Evolutionary conservation across 345 rosid species (phyloP), one percentile per base, ranked within the genome.

Genomic region (Lagerstroemia speciosa): DNA sequence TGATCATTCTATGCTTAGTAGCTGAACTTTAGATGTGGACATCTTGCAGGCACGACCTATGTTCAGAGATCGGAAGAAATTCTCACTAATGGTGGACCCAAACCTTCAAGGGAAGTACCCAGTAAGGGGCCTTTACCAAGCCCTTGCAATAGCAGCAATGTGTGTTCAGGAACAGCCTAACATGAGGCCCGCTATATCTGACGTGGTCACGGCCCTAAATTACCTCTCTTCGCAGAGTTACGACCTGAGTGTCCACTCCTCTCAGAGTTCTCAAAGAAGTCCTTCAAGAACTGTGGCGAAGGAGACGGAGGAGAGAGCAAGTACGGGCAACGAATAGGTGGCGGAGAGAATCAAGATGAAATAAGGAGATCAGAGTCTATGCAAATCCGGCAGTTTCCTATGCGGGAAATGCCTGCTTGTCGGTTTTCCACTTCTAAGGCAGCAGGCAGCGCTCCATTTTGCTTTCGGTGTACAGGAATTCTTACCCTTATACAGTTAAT

Each of bases 141-240:
- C 92, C 3, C 85, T 93, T 43, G 98, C 97, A 22, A 85, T 93
- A 6, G 85, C 98, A 52, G 97, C 98, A 40, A 90, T 93, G 97
- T 93, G 98, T 11, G 91, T 93, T 32, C 98, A 93, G 70, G 98
- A 93, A 62, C 91, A 90, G 76, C 93, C 98, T 14, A 84, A 78
- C 60, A 80, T 86, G 87, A 79, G 98, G 50, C 98, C 98, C 0
- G 82, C 72, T 24, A 86, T 85, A 71, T 76, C 85, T 1, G 96
- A 93, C 75, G 98, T 93, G 29, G 97, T 93, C 55, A 75, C 75
- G 73, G 98, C 98, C 32, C 82, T 93, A 62, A 81, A 75, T 77
- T 93, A 82, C 76, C 89, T 93, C 53, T 90, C 97, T 12, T 81
- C 86, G 34, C 91, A 91, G 38, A 80, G 75, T 24, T 83, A 83